Conservation (phyloP, 345 rosid species). For the Gossypioides kirkii region DNA sequence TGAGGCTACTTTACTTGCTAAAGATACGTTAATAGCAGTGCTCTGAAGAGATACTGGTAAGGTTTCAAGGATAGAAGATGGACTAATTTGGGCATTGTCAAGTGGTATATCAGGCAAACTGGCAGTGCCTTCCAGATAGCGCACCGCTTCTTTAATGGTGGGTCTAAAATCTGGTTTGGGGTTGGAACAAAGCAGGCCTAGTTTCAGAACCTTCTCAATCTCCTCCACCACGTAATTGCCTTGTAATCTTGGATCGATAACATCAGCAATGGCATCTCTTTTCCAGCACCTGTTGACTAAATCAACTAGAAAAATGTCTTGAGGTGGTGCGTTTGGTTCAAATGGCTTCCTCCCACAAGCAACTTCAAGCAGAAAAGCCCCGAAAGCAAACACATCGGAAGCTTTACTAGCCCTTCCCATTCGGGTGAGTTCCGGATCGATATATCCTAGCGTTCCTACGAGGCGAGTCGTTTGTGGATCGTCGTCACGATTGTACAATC, state of each 20-base stretch:
- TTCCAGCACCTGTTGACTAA: slow-evolving; percentile 35
- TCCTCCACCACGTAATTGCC: slow-evolving; percentile 20
- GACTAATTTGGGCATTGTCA: not conserved
- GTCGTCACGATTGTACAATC: slow-evolving; percentile 17
- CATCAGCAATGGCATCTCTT: slow-evolving; percentile 28
- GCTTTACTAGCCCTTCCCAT: slow-evolving; percentile 33
- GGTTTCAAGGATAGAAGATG: not conserved
- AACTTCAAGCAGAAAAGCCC: slow-evolving; percentile 42
- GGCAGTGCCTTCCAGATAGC: slow-evolving; percentile 16
- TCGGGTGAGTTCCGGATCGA: slow-evolving; percentile 45
- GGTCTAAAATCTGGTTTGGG: slow-evolving; percentile 32
- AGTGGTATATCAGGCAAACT: slow-evolving; percentile 24
- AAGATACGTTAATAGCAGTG: not conserved
- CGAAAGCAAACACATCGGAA: slow-evolving; percentile 45
- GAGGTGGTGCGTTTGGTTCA: slow-evolving; percentile 14
- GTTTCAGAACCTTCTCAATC: slow-evolving; percentile 38
- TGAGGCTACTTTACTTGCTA: not conserved
- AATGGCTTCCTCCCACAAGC: slow-evolving; percentile 46
- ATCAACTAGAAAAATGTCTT: slow-evolving; percentile 29
- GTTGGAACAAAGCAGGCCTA: slow-evolving; percentile 41
- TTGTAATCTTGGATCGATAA: slow-evolving; percentile 32
- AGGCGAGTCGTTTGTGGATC: slow-evolving; percentile 14
- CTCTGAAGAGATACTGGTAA: not conserved
- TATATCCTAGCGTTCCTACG: slow-evolving; percentile 35
- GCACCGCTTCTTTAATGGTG: slow-evolving; percentile 26